phyloP scores from a whole-genome alignment of 352 stramenopile genomes.

The Globisporangium lucens region DNA sequence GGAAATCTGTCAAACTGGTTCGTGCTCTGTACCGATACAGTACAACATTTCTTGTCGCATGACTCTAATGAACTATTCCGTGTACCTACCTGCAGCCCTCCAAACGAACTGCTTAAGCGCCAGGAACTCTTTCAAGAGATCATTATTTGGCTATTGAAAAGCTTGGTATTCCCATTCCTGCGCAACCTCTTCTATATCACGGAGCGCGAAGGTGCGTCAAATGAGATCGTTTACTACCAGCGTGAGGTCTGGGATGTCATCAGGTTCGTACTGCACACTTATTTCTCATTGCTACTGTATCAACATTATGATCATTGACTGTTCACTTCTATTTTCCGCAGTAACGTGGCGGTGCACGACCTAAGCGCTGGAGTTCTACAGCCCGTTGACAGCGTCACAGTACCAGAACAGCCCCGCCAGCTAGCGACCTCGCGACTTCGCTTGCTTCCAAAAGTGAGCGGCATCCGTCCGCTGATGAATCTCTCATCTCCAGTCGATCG shows the following conservation, averaged over 20 bases:
- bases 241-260: conserved; percentile 65
- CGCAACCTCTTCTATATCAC: conserved; percentile 76
- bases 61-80: not conserved
- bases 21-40: not conserved
- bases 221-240: conserved; percentile 69
- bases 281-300: not conserved
- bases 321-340: conserved; percentile 17
- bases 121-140: conserved; percentile 38
- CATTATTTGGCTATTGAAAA: conserved; percentile 37
- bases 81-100: conserved; percentile 27
- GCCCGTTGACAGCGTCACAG: conserved; percentile 9
- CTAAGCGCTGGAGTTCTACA: conserved; percentile 43
- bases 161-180: conserved; percentile 56
- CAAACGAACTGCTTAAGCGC: conserved; percentile 51
- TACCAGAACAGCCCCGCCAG: conserved; percentile 15
- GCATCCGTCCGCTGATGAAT: conserved; percentile 78
- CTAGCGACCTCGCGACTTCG: conserved; percentile 53
- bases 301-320: not conserved
- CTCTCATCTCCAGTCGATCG: conserved; percentile 36
- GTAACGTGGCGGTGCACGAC: conserved; percentile 43
- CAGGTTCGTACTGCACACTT: conserved; percentile 27
- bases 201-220: conserved; percentile 58
- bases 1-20: conserved; percentile 30
- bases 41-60: not conserved
- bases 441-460: conserved; percentile 61